Evolutionary conservation across 2,329 filamentous ascomycete genomes (phyloP).

Genomic region (Rhinocladiella similis): DNA sequence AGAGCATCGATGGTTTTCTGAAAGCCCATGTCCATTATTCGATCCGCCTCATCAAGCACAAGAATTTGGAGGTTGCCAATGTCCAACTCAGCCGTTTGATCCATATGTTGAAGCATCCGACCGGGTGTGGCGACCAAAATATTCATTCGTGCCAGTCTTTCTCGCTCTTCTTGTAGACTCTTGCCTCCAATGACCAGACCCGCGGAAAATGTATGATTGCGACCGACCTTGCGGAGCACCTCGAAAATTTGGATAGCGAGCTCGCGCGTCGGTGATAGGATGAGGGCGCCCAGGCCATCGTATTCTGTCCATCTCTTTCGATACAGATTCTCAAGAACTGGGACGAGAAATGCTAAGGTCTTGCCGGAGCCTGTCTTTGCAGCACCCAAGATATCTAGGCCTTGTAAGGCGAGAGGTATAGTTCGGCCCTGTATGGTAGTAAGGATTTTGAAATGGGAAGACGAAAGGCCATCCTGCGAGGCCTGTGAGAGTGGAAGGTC

Average conservation of each 20-base stretch:
- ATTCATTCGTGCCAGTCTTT: conserved; percentile 87
- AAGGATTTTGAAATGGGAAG: conserved; percentile 83
- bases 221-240: conserved; percentile 84
- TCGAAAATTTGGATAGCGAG: conserved; percentile 96
- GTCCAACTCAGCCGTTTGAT: conserved; percentile 87
- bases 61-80: conserved; percentile 89
- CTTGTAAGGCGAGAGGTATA: conserved; percentile 84
- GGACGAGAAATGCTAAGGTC: conserved; percentile 88
- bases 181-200: conserved; percentile 93
- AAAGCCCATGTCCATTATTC: conserved; percentile 98
- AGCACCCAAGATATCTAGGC: conserved; percentile 84
- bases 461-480: conserved; percentile 75
- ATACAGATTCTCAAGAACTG: conserved; percentile 89
- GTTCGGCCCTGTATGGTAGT: conserved; percentile 91
- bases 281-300: conserved; percentile 88
- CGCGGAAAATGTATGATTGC: conserved; percentile 86
- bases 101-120: conserved; percentile 91
- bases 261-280: conserved; percentile 92
- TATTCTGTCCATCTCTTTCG: conserved; percentile 84
- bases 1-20: conserved; percentile 87
- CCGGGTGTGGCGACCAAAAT: conserved; percentile 95
- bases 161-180: conserved; percentile 81
- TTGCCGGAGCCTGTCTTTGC: conserved; percentile 96
- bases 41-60: conserved; percentile 92
- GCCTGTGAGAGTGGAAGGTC: conserved; percentile 83